Conservation (phyloP, 1,284 basidiomycete genomes). For the Exobasidium cylindrosporum region DNA sequence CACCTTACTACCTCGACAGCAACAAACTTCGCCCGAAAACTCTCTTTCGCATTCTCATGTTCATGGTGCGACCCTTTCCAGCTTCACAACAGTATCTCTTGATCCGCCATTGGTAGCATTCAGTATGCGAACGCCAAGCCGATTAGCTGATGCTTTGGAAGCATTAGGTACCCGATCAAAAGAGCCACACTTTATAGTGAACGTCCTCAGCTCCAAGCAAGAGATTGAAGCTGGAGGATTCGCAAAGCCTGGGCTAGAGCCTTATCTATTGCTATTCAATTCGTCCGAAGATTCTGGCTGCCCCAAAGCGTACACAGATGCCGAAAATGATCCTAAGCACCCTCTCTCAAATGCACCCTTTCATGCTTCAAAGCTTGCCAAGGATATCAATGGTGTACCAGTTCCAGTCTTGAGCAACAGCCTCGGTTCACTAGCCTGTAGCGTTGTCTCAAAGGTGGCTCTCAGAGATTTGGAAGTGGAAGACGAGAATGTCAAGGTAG, state of each 20-base stretch:
- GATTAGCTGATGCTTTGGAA: conserved; percentile 18
- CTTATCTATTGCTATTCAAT: background rate
- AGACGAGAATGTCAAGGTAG: background rate
- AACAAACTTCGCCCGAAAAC: background rate
- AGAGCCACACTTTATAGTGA: conserved; percentile 20
- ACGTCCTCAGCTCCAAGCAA: conserved; percentile 17
- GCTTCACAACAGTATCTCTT: conserved; percentile 19
- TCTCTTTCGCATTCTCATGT: background rate
- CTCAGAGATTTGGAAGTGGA: conserved; percentile 1
- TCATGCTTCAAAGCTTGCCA: conserved; percentile 10
- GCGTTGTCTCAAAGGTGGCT: conserved; percentile 8
- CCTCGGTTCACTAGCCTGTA: conserved; percentile 18
- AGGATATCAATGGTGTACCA: conserved; percentile 3
- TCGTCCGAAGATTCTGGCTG: background rate
- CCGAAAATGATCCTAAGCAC: conserved; percentile 8
- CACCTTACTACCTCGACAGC: conserved; percentile 8
- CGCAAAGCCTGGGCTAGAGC: conserved; percentile 16
- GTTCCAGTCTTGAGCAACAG: conserved; percentile 13
- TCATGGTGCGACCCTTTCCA: conserved; percentile 22
- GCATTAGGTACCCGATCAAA: background rate
- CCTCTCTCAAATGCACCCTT: background rate
- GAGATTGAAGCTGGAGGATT: conserved; percentile 12
- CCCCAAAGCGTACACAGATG: too few species aligned
- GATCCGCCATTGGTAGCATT: conserved; percentile 20
- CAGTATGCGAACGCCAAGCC: conserved; percentile 16